A percentile compares a stretch with the other conserved stretches of the same genome.
phyloP scores from a whole-genome alignment of 331 rosid species.

The Pyrus hybrid region DNA sequence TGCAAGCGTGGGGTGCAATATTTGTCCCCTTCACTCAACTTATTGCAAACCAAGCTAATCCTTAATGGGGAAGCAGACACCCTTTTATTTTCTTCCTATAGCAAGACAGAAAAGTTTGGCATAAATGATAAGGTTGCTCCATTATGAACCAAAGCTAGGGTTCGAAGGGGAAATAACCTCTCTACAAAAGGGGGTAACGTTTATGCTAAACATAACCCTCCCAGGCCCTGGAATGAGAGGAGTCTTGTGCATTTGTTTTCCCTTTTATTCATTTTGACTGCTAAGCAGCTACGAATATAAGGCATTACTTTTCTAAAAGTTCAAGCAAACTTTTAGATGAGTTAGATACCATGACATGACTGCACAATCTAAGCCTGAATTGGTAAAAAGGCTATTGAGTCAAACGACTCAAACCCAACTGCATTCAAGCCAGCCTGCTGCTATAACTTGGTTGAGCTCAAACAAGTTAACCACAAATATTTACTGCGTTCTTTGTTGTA shows the following conservation, averaged over 20 bases:
- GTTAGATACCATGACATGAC: not conserved
- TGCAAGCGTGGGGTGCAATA: not conserved
- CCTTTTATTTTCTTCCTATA: not conserved
- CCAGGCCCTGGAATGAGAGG: not conserved
- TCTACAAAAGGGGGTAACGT: not conserved
- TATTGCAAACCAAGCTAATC: not conserved
- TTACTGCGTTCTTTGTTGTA: not conserved
- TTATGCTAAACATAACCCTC: not conserved
- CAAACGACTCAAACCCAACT: not conserved
- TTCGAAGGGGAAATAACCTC: not conserved
- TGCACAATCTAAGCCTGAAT: not conserved
- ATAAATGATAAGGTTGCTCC: not conserved
- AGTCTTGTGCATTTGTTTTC: not conserved
- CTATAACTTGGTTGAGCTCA: not conserved
- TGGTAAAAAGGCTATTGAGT: not conserved
- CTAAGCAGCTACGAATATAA: not conserved
- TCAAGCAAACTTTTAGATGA: not conserved
- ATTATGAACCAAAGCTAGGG: not conserved
- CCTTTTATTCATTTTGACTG: not conserved
- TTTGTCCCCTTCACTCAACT: not conserved
- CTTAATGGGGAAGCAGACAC: not conserved
- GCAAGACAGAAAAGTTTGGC: not conserved
- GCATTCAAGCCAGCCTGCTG: not conserved
- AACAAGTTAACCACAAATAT: not conserved
- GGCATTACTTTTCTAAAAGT: not conserved